Evolutionary conservation across 1,284 basidiomycete genomes (phyloP).

Genomic region (Serendipita sp.): DNA sequence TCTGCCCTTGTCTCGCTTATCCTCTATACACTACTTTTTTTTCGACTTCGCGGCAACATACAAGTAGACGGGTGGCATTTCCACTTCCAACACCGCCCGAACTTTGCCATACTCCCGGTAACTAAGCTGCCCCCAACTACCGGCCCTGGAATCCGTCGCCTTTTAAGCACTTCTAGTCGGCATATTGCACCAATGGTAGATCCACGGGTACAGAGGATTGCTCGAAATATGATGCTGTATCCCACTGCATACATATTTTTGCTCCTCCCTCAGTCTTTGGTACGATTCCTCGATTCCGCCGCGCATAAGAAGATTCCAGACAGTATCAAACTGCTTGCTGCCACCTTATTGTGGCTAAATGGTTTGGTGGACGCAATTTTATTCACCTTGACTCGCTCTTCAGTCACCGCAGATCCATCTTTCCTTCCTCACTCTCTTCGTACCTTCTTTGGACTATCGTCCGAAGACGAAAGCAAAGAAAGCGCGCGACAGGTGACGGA

Average conservation of each 20-base stretch:
- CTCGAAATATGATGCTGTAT: background rate
- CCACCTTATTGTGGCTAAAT: background rate
- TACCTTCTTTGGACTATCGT: background rate
- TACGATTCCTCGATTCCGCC: background rate
- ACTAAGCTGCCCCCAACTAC: background rate
- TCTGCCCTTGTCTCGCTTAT: constrained; percentile 31
- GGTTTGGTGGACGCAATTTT: background rate
- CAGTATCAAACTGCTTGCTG: background rate
- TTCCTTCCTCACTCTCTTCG: background rate
- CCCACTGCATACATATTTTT: background rate
- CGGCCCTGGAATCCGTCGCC: background rate
- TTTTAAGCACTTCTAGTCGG: background rate
- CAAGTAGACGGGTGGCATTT: constrained; percentile 24
- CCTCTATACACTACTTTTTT: constrained; percentile 33
- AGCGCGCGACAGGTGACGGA: too few relatives aligned
- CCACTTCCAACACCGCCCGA: too few relatives aligned
- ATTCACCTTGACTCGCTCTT: background rate
- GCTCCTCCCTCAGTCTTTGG: background rate
- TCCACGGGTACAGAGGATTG: background rate
- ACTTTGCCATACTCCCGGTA: too few relatives aligned
- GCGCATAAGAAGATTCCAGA: background rate
- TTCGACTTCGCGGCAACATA: constrained; percentile 35
- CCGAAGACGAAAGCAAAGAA: background rate
- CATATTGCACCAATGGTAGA: background rate
- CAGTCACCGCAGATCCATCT: too few relatives aligned